Evolutionary conservation across 2,329 filamentous ascomycete species (phyloP).

Genomic region (Passalora sequoiae): DNA sequence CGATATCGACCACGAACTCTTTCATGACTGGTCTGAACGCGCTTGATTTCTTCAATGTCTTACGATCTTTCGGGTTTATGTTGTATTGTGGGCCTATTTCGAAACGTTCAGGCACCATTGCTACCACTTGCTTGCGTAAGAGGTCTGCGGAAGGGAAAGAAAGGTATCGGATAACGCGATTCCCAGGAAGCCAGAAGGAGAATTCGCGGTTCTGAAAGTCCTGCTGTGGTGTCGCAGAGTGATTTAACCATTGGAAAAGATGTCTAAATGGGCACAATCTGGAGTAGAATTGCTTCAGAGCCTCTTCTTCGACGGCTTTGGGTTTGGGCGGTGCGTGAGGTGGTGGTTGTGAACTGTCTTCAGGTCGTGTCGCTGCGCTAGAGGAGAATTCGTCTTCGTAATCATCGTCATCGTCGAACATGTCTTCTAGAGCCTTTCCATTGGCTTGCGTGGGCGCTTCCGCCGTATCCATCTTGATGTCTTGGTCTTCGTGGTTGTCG

Average conservation of each 20-base stretch:
- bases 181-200: slow-evolving; percentile 88
- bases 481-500: slow-evolving; percentile 19
- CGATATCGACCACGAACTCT: slow-evolving; percentile 97
- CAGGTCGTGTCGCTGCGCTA: slow-evolving; percentile 45
- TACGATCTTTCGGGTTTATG: slow-evolving; percentile 88
- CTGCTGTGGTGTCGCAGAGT: slow-evolving; percentile 74
- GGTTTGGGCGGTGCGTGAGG: slow-evolving; percentile 27
- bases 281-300: slow-evolving; percentile 92
- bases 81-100: slow-evolving; percentile 98
- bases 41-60: slow-evolving; percentile 71
- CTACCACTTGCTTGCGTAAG: slow-evolving; percentile 85
- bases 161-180: slow-evolving; percentile 89
- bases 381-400: slow-evolving; percentile 54
- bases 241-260: slow-evolving; percentile 97
- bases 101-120: slow-evolving; percentile 85
- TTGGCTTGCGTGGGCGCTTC: slow-evolving; percentile 12
- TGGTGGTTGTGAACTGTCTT: slow-evolving; percentile 36
- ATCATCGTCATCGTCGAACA: slow-evolving; percentile 55
- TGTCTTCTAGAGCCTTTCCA: slow-evolving; percentile 45
- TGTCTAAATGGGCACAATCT: slow-evolving; percentile 91
- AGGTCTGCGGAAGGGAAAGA: slow-evolving; percentile 65
- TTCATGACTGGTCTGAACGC: slow-evolving; percentile 85
- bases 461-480: slow-evolving; percentile 14
- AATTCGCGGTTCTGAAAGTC: slow-evolving; percentile 95
- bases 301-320: slow-evolving; percentile 63